Conservation (phyloP, 2,329 filamentous ascomycete species). For the Penicillium rolfsii region DNA sequence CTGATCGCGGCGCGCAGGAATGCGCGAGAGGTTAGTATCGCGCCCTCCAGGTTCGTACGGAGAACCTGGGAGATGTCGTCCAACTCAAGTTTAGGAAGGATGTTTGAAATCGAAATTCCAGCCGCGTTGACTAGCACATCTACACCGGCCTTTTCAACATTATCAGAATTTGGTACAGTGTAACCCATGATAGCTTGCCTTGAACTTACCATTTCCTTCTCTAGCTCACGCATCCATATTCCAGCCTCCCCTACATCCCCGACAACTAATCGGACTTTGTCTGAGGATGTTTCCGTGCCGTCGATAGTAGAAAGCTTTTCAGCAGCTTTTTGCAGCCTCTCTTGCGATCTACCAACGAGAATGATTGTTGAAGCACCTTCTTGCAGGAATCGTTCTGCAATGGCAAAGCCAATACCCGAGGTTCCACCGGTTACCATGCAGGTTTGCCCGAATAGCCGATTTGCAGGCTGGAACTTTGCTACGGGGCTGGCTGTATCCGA, state of each 20-base stretch:
- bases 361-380: slow-evolving; percentile 62
- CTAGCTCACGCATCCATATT: slow-evolving; percentile 41
- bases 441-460: slow-evolving; percentile 40
- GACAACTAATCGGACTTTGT: slow-evolving; percentile 36
- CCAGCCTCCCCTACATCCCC: slow-evolving; percentile 44
- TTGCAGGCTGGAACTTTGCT: slow-evolving; percentile 19
- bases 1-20: slow-evolving; percentile 43
- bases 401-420: slow-evolving; percentile 69
- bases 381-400: slow-evolving; percentile 66
- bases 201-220: slow-evolving; percentile 43
- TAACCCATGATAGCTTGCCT: neutral
- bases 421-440: slow-evolving; percentile 70
- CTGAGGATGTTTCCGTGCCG: slow-evolving; percentile 13
- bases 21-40: slow-evolving; percentile 45
- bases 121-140: slow-evolving; percentile 78
- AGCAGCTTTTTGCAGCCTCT: slow-evolving; percentile 50
- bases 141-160: slow-evolving; percentile 37
- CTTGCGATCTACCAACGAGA: slow-evolving; percentile 62
- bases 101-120: slow-evolving; percentile 67
- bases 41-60: slow-evolving; percentile 67
- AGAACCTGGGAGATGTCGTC: slow-evolving; percentile 62
- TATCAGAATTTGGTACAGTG: slow-evolving; percentile 1
- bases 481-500: slow-evolving; percentile 1
- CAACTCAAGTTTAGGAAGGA: slow-evolving; percentile 61
- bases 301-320: slow-evolving; percentile 1